Base-by-base conservation (phyloP, 1,284 basidiomycete species). In the Pseudomicrostroma phylloplanum region DNA sequence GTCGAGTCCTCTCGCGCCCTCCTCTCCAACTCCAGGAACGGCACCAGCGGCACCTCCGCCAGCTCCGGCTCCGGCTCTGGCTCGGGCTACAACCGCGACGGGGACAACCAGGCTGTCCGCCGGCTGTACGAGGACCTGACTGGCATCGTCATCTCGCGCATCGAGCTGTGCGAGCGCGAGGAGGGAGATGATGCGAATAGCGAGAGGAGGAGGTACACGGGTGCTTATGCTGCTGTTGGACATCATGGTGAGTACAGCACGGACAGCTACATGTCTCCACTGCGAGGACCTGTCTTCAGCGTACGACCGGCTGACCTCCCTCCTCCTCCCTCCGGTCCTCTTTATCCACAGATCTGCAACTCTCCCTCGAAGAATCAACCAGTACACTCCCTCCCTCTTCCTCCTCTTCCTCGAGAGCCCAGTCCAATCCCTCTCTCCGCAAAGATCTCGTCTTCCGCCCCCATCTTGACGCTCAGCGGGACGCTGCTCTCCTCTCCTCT, bases 51-150 rank as follows among this genome's bases (percentile, higher is more conserved):
- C n/a, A n/a, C n/a, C n/a, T n/a, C n/a, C n/a, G n/a, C n/a, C n/a
- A 56, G 57, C 49, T 46, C 25, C 25, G 30, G 25, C 41, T 46
- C 59, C n/a, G n/a, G n/a, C n/a, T n/a, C n/a, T n/a, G n/a, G n/a
- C 25, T 56, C 19, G 42, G 30, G 41, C 51, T 55, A 17, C 23
- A 30, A 40, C 56, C 21, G 42, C 23, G 41, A 43, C 7, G 60
- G 55, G 23, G 72, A 74, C 58, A 70, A 74, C 30, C 66, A 66
- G 46, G 73, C 75, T 1, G 63, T 78, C 8, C 70, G 75, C 12
- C 68, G 69, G 46, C 67, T 78, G 41, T 78, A 78, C 66, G 76
- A 78, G 58, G 76, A 78, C 40, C 63, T 78, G 9, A 78, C 76
- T 9, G 76, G 76, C 4, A 60, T 78, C 19, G 68, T 73, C 25